Conservation (phyloP, 1,284 basidiomycete species). For the Coniferiporia sulphurascens region DNA sequence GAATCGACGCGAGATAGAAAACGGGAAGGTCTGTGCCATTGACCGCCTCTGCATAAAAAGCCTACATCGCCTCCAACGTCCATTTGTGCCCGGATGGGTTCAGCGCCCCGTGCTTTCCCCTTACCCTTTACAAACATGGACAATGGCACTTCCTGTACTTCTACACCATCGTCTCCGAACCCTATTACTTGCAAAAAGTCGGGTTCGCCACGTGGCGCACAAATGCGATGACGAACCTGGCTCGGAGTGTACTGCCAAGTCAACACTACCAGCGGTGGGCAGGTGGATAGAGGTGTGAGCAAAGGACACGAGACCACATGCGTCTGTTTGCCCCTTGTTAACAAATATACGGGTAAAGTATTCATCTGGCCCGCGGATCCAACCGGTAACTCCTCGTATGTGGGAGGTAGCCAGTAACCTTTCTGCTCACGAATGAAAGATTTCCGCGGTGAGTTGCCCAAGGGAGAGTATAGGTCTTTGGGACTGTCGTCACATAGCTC, state of each 20-base stretch:
- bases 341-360: slow-evolving; percentile 46
- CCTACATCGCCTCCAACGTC: slow-evolving; percentile 64
- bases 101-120: slow-evolving; percentile 40
- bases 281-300: slow-evolving; percentile 42
- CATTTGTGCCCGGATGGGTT: slow-evolving; percentile 46
- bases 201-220: slow-evolving; percentile 31
- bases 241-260: slow-evolving; percentile 55
- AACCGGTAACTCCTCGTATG: slow-evolving; percentile 14
- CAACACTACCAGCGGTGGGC: slow-evolving; percentile 49
- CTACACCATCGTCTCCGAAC: slow-evolving; percentile 62
- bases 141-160: slow-evolving; percentile 59
- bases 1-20: slow-evolving; percentile 38
- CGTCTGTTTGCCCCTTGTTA: slow-evolving; percentile 65
- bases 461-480: slow-evolving; percentile 20
- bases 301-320: slow-evolving; percentile 66
- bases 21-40: slow-evolving; percentile 57
- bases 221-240: slow-evolving; percentile 50
- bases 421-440: slow-evolving; percentile 20
- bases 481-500: slow-evolving; percentile 52
- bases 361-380: slow-evolving; percentile 20
- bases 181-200: slow-evolving; percentile 62
- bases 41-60: slow-evolving; percentile 58
- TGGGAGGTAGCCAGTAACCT: slow-evolving; percentile 19
- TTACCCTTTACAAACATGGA: slow-evolving; percentile 41
- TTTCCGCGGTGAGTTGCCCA: slow-evolving; percentile 23